phyloP scores from a whole-genome alignment of 495 filamentous ascomycete genomes.

The Xylaria cubensis region DNA sequence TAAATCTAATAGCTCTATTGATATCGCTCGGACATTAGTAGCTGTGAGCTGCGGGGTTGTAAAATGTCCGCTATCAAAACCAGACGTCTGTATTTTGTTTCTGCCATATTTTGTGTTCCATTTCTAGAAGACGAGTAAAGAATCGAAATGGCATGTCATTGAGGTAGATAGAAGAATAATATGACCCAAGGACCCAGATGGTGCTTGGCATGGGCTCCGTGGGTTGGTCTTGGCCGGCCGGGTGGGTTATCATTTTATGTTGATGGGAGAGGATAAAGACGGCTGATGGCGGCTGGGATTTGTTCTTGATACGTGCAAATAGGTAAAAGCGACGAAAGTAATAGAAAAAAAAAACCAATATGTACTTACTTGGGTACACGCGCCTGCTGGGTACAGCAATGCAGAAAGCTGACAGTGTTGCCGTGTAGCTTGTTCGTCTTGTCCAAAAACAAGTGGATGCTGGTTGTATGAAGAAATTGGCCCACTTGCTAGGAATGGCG shows the following conservation, averaged over 20 bases:
- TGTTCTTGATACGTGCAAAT: slow-evolving; percentile 1
- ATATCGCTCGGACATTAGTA: slow-evolving; percentile 22
- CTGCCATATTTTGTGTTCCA: background rate
- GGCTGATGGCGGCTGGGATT: background rate
- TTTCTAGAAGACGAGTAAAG: slow-evolving; percentile 8
- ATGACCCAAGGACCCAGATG: slow-evolving; percentile 19
- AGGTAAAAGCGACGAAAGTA: background rate
- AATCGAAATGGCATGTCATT: slow-evolving; percentile 14
- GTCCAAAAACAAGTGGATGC: slow-evolving; percentile 21
- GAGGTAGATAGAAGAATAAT: slow-evolving; percentile 23
- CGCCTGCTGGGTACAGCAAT: slow-evolving; percentile 12
- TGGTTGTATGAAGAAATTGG: slow-evolving; percentile 18
- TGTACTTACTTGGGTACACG: slow-evolving; percentile 19
- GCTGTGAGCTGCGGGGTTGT: slow-evolving; percentile 24
- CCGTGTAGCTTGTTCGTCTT: slow-evolving; percentile 5
- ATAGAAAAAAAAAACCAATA: background rate
- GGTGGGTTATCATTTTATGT: slow-evolving; percentile 16
- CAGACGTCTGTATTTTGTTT: slow-evolving; percentile 4
- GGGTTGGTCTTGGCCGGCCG: slow-evolving; percentile 24
- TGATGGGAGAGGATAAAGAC: slow-evolving; percentile 15
- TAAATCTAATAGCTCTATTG: slow-evolving; percentile 19
- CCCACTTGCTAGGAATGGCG: slow-evolving; percentile 24
- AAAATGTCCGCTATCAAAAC: slow-evolving; percentile 5
- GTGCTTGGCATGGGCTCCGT: slow-evolving; percentile 25
- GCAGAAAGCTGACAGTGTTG: slow-evolving; percentile 15